Base-by-base conservation (phyloP, 2,329 filamentous ascomycete genomes). In the Xylaria sp. region DNA sequence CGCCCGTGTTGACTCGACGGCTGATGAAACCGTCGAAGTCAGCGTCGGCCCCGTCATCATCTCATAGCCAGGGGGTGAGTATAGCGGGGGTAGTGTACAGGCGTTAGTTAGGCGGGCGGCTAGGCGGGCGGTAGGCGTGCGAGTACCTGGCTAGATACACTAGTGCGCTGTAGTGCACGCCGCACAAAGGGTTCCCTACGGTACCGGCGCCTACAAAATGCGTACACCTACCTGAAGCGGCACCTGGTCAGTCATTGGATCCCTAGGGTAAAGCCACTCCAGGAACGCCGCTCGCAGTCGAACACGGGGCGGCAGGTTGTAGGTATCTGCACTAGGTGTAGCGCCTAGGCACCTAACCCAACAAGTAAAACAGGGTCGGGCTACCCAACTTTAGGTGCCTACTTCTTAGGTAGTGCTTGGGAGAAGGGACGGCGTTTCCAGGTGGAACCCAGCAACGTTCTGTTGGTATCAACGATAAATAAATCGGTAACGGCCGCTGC, bases 31-130 rank as follows among this genome's bases (percentile, higher is more conserved):
- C 77, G 76, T 76, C 79, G 81, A 80, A 76, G 81, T 78, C 77
- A 81, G 73, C 71, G 78, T 80, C 72, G 80, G 75, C 67, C 79
- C 80, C 77, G 77, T 82, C 82, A 84, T 84, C 82, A 82, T 84
- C 76, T 81, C 83, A 84, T 52, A 63, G 59, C 55, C 56, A 46
- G 34, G 62, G 58, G 56, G 57, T 63, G 44, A 18, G 20, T 44
- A 28, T 61, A 69, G 58, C 55, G 46, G 51, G n/a, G 59, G 59
- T 28, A 28, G 28, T 28, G 28, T 3, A 28, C 28, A 28, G 28
- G 28, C 1, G 28, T 28, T 28, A 28, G 28, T 28, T 28, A 28
- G 23, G 39, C 31, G 9, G 25, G 28, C 51, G 51, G 28, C 5
- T 28, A 28, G 23, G 39, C 31, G 9, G 25, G 28, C 51, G 51